These are phyloP conservation scores for Lignosus rhinocerotis DNA, from an alignment of 1,284 basidiomycete genomes.

Conservation along the genomic window DNA sequence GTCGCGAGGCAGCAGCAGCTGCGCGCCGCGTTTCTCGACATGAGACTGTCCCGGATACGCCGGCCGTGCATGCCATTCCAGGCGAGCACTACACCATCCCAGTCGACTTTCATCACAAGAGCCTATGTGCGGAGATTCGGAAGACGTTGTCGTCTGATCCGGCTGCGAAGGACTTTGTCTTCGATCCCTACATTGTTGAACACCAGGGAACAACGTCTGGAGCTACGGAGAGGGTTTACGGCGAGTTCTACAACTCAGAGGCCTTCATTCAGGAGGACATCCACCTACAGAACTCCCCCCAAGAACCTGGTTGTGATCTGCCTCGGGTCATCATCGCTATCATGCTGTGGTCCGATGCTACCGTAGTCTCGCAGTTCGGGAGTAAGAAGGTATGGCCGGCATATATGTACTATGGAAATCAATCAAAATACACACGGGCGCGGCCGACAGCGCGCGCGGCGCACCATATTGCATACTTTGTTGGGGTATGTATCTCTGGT, in stretches of 20 bases:
- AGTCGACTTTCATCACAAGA: neutral
- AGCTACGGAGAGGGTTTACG: constrained; percentile 16
- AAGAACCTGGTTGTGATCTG: constrained; percentile 13
- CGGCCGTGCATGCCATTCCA: no score
- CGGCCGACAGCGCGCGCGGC: constrained; percentile 16
- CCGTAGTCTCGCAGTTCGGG: constrained; percentile 23
- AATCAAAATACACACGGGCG: constrained; percentile 26
- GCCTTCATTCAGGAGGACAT: constrained; percentile 18
- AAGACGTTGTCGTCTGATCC: constrained; percentile 7
- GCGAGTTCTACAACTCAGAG: constrained; percentile 22
- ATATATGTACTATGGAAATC: constrained; percentile 24
- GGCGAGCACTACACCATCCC: no score
- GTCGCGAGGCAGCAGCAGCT: constrained; percentile 1
- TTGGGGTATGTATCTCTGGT: constrained; percentile 30
- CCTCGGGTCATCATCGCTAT: constrained; percentile 19
- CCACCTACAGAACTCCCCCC: constrained; percentile 10
- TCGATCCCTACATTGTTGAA: constrained; percentile 10
- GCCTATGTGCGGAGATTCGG: constrained; percentile 5
- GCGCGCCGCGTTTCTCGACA: neutral
- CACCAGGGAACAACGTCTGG: neutral
- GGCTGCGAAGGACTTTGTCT: constrained; percentile 10
- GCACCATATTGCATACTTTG: constrained; percentile 35
- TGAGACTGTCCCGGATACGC: neutral
- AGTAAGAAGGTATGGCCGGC: constrained; percentile 12
- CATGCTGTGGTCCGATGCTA: constrained; percentile 27